These are phyloP conservation scores for Suhomyces sp. DNA, from an alignment of 805 yeast genomes.

Conservation along the genomic window DNA sequence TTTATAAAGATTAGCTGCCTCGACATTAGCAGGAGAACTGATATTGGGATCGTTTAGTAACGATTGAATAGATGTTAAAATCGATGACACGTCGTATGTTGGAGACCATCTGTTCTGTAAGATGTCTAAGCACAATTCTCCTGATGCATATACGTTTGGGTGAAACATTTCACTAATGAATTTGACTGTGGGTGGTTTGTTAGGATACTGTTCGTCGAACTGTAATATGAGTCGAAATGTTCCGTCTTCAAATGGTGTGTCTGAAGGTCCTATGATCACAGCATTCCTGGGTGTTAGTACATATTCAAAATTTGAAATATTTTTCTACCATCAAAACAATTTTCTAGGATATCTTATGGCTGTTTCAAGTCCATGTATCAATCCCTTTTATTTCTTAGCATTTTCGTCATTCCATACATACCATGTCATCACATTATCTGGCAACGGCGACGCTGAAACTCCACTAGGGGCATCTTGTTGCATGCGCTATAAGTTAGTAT, in stretches of 20 bases:
- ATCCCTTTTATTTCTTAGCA: no score
- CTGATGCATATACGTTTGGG: conserved; percentile 94
- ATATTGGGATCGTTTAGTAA: conserved; percentile 94
- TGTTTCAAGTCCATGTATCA: no score
- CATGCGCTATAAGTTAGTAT: conserved; percentile 60
- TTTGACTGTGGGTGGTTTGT: conserved; percentile 92
- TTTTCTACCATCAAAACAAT: neutral
- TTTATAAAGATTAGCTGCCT: conserved; percentile 92
- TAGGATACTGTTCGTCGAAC: conserved; percentile 96
- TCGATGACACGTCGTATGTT: conserved; percentile 95
- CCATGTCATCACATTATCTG: conserved; percentile 96
- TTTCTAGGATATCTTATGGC: no score
- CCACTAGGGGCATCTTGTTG: conserved; percentile 99
- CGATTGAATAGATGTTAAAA: conserved; percentile 88
- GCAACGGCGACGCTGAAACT: conserved; percentile 93
- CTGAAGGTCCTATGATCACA: conserved; percentile 95
- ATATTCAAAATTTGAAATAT: neutral
- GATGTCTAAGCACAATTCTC: conserved; percentile 94
- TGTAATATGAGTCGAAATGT: conserved; percentile 83
- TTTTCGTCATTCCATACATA: conserved; percentile 14
- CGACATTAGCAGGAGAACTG: conserved; percentile 95
- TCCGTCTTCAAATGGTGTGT: conserved; percentile 97
- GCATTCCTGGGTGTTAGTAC: conserved; percentile 58
- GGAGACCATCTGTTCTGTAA: conserved; percentile 98
- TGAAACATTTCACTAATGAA: conserved; percentile 95